Base-by-base conservation (phyloP, 306 rosid species). In the Spatholobus suberectus region DNA sequence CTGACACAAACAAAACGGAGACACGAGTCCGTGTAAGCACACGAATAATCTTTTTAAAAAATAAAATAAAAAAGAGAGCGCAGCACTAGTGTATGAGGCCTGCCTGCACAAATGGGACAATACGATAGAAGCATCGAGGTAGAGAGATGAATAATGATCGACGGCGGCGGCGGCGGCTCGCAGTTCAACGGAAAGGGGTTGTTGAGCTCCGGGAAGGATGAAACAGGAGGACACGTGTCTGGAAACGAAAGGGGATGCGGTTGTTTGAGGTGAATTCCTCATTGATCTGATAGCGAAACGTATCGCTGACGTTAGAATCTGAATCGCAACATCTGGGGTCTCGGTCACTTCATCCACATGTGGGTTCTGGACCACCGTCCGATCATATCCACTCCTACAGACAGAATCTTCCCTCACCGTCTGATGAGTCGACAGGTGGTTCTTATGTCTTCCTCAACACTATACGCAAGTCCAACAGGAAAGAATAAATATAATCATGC, bases 301-400 rank as follows among this genome's bases (percentile, higher is more conserved):
- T 89, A 86, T 84, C 84, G 47, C 77, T 75, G 88, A 73, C 37
- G 80, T 27, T 58, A 68, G 74, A 70, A 52, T 58, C 34, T 29
- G 37, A 58, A 58, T 58, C 35, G 66, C 37, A 23, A 52, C 1
- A 9, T 23, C 17, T 32, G 43, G 27, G 32, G 34, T 69, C 46
- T 34, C n/a, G 2, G 2, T 61, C 79, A 34, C 57, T 51, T 46
- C 47, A 0, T 73, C 23, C 76, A 27, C 69, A 27, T 49, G 71
- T 29, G 81, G 32, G 5, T 0, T 54, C 8, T 57, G 0, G 0
- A 21, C 29, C 58, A 83, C 78, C 82, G 74, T 70, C 61, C 3
- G 74, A 76, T 76, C 49, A 1, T 23, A 46, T 77, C 67, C 76
- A 38, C n/a, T 35, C 8, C 4, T 13, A 5, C 4, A 71, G 8